A percentile compares a stretch with the other conserved stretches of the same genome.
Conservation (phyloP, 768 basidiomycete species). For the Sporobolomyces phaffii region DNA sequence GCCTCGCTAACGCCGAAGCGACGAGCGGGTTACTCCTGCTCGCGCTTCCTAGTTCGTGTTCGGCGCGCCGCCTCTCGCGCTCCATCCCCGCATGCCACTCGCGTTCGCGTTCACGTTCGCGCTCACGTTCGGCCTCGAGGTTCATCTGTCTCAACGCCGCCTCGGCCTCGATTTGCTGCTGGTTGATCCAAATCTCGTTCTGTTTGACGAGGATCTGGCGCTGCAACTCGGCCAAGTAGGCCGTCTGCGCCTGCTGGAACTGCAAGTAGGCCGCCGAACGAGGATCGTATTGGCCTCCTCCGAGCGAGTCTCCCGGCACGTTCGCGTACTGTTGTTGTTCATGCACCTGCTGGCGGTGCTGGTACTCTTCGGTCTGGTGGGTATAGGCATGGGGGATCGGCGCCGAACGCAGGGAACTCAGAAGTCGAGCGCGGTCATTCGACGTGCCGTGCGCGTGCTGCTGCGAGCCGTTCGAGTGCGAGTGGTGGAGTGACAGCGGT, state of each 20-base stretch:
- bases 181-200: constrained; percentile 22
- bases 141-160: not conserved
- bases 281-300: not conserved
- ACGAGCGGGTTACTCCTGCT: constrained; percentile 26
- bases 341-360: not conserved
- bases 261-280: not conserved
- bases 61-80: no score
- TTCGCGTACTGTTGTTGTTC: not conserved
- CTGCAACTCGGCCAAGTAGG: constrained; percentile 21
- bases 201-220: constrained; percentile 12
- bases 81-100: not conserved
- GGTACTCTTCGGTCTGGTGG: not conserved
- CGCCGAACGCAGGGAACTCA: constrained; percentile 14
- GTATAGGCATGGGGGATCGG: not conserved
- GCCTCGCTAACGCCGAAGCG: constrained; percentile 26
- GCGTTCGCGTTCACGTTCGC: not conserved
- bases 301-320: not conserved
- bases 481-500: not conserved
- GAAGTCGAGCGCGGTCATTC: constrained; percentile 5
- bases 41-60: constrained; percentile 5
- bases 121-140: not conserved
- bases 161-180: constrained; percentile 22
- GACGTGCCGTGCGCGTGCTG: not conserved
- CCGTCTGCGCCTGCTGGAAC: constrained; percentile 21
- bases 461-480: no score